A percentile compares a stretch with the other conserved stretches of the same genome.
Conservation (phyloP, 2,329 filamentous ascomycete species). For the Chlorencoelia australis region DNA sequence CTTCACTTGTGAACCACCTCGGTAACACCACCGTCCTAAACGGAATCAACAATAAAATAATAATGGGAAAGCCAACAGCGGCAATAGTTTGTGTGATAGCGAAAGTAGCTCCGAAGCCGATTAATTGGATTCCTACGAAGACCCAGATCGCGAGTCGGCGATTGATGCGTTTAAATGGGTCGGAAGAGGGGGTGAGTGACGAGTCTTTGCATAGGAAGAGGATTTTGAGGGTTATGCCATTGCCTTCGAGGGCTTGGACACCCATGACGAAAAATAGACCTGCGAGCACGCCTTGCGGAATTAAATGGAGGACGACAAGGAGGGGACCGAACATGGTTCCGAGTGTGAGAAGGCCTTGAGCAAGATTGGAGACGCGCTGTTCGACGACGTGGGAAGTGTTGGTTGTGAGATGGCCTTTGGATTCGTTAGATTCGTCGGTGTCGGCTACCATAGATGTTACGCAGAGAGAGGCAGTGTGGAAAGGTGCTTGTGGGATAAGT, state of each 20-base stretch:
- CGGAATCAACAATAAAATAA: constrained; percentile 22
- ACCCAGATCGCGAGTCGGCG: constrained; percentile 58
- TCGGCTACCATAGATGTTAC: constrained; percentile 49
- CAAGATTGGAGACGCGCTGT: constrained; percentile 69
- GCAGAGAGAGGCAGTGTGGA: constrained; percentile 71
- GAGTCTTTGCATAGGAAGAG: constrained; percentile 58
- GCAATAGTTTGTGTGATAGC: constrained; percentile 77
- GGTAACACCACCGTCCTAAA: constrained; percentile 31
- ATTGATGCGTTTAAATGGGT: constrained; percentile 51
- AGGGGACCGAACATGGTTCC: constrained; percentile 71
- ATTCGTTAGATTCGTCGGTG: constrained; percentile 39
- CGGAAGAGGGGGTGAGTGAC: constrained; percentile 45
- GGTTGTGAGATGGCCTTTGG: constrained; percentile 47
- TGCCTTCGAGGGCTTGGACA: constrained; percentile 63
- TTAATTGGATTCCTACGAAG: constrained; percentile 58
- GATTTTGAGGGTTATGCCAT: constrained; percentile 68
- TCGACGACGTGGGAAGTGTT: constrained; percentile 58
- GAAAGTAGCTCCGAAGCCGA: constrained; percentile 68
- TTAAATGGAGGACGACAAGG: constrained; percentile 62
- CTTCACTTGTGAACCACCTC: constrained; percentile 20
- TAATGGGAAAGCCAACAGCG: constrained; percentile 63
- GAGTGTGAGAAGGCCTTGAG: constrained; percentile 66
- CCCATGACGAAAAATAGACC: constrained; percentile 83
- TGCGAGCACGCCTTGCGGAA: constrained; percentile 70
- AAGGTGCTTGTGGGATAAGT: constrained; percentile 73